A percentile compares a stretch with the other conserved stretches of the same genome.
These are phyloP conservation scores for Daedalea quercina DNA, from an alignment of 768 basidiomycete genomes.

Conservation along the genomic window DNA sequence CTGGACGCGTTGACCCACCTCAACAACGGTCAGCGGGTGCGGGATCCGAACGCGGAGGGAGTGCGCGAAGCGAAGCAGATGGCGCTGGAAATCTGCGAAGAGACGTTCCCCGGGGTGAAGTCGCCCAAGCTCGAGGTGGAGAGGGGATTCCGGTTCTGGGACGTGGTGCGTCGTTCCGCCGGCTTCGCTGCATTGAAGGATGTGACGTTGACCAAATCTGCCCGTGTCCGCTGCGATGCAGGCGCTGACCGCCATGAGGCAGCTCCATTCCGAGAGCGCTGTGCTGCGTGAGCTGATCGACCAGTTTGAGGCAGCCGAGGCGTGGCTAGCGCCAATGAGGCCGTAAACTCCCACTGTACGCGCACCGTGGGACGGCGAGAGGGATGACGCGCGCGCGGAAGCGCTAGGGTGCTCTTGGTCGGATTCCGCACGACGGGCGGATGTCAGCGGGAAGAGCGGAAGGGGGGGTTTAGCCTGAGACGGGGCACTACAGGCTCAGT, in stretches of 20 bases:
- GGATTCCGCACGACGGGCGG: neutral
- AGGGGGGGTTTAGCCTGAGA: slow-evolving; percentile 3
- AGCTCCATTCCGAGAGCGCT: slow-evolving; percentile 75
- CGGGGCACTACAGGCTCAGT: neutral
- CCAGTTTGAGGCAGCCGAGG: slow-evolving; percentile 94
- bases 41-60: slow-evolving; percentile 70
- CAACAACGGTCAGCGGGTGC: slow-evolving; percentile 72
- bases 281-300: slow-evolving; percentile 85
- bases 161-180: slow-evolving; percentile 61
- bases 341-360: slow-evolving; percentile 41
- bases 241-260: slow-evolving; percentile 86
- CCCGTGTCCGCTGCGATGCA: slow-evolving; percentile 22
- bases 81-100: slow-evolving; percentile 89
- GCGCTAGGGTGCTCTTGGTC: slow-evolving; percentile 4
- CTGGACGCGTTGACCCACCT: slow-evolving; percentile 87
- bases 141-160: slow-evolving; percentile 98
- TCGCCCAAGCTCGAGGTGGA: slow-evolving; percentile 83
- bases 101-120: slow-evolving; percentile 92
- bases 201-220: neutral
- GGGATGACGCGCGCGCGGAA: slow-evolving; percentile 2
- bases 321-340: slow-evolving; percentile 88
- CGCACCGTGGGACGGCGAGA: slow-evolving; percentile 6
- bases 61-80: slow-evolving; percentile 78
- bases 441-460: neutral
- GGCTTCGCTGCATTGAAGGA: neutral